Base-by-base conservation (phyloP, 2,329 filamentous ascomycete genomes). In the Fusarium nurragi region DNA sequence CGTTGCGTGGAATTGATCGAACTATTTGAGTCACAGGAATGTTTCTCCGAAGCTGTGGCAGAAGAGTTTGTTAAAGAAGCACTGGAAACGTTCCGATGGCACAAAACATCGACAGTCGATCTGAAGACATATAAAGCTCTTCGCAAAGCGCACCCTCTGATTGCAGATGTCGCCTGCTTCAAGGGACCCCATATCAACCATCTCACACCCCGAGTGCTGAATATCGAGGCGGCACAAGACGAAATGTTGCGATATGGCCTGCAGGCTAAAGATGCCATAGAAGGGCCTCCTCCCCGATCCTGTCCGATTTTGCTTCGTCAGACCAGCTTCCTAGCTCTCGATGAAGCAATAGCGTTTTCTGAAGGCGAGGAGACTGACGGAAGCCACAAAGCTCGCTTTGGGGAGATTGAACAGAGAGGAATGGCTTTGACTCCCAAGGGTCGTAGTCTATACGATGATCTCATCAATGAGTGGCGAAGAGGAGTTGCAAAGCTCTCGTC, bases 351-450 rank as follows among this genome's bases (percentile, higher is more conserved):
- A 5, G 71, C 73, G 2, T 85, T 85, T 57, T 64, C 55, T 1
- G 68, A 70, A 13, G 38, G 64, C 1, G 52, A 65, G 52, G 65
- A 18, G 18, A 12, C 22, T 7, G 54, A 70, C 3, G 80, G 79
- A 3, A 77, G 74, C 0, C 83, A 86, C 48, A 81, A 75, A 6
- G 82, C 83, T 1, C 75, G 83, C 0, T 85, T 85, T 30, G 83
- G 83, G 0, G 83, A 86, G 66, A 79, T 85, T 9, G 83, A 86
- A 64, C 79, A 86, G 64, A 76, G 83, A 4, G 83, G 83, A 0
- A 81, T 79, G 5, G 83, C 83, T 0, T 73, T 85, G 9, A 85
- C 83, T 0, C 71, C 69, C 0, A 73, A 76, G 4, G 83, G 83
- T 0, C 73, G 83, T 2, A 62, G 68, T 4, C 58, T 84, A 2